phyloP scores from a whole-genome alignment of 2,329 filamentous ascomycete species.

The Calonectria ilicicola region DNA sequence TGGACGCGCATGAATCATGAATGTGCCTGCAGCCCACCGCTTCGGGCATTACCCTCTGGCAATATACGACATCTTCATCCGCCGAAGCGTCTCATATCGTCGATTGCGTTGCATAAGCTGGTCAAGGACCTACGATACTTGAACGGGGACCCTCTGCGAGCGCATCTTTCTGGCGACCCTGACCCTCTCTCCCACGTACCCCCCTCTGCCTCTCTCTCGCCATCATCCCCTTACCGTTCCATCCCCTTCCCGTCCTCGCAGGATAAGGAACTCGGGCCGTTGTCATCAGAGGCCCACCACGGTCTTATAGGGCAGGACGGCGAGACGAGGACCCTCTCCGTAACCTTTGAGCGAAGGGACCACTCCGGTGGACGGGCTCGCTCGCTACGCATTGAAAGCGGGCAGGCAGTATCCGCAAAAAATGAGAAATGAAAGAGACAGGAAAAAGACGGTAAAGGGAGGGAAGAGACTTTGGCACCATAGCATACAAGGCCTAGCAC shows the following conservation, averaged over 20 bases:
- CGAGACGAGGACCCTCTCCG: neutral
- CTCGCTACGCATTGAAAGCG: slow-evolving; percentile 7
- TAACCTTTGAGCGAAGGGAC: neutral
- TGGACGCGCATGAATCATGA: slow-evolving; percentile 13
- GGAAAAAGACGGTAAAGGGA: slow-evolving; percentile 4
- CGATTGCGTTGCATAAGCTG: slow-evolving; percentile 21
- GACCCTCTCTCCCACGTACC: neutral
- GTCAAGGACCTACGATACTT: neutral
- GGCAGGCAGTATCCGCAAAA: slow-evolving; percentile 3
- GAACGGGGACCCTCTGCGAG: neutral
- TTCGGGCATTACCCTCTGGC: neutral
- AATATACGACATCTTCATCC: neutral
- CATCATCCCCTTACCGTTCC: slow-evolving; percentile 10
- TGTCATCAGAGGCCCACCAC: slow-evolving; percentile 16
- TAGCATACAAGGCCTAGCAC: neutral
- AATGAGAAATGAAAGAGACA: neutral
- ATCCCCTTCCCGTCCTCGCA: slow-evolving; percentile 23
- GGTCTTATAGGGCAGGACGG: slow-evolving; percentile 15
- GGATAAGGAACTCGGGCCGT: slow-evolving; percentile 22
- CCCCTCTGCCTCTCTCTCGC: neutral
- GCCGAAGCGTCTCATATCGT: slow-evolving; percentile 10
- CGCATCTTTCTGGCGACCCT: slow-evolving; percentile 4
- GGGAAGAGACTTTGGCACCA: neutral
- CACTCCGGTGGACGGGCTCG: neutral
- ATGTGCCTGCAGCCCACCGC: slow-evolving; percentile 7